phyloP scores from a whole-genome alignment of 305 asterid species.

The Fraxinus paxiana region DNA sequence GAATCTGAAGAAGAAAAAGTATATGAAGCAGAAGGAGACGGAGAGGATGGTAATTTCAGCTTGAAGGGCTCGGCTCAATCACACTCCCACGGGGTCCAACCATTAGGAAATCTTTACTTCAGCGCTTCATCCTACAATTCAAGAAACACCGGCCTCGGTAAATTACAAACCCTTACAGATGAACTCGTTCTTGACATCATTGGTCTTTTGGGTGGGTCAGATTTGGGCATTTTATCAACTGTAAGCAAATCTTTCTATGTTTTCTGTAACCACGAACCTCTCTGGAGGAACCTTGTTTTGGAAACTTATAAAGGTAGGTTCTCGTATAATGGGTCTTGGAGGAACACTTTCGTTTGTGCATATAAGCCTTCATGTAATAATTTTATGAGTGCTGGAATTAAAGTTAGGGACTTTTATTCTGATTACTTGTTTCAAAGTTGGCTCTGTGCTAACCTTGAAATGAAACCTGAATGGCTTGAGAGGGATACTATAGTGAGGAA shows the following conservation, averaged over 20 bases:
- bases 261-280: slow-evolving; percentile 87
- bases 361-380: slow-evolving; percentile 26
- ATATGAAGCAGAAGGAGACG: slow-evolving; percentile 27
- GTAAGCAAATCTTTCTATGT: slow-evolving; percentile 82
- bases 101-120: slow-evolving; percentile 78
- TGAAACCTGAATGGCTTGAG: slow-evolving; percentile 88
- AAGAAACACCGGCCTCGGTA: slow-evolving; percentile 77
- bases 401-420: slow-evolving; percentile 77
- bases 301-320: slow-evolving; percentile 56
- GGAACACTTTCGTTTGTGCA: slow-evolving; percentile 44
- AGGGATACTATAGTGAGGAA: slow-evolving; percentile 77
- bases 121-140: slow-evolving; percentile 55
- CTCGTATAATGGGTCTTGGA: slow-evolving; percentile 67
- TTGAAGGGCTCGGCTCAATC: slow-evolving; percentile 59
- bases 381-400: slow-evolving; percentile 34
- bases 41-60: slow-evolving; percentile 54
- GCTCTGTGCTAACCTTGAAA: slow-evolving; percentile 98
- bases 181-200: slow-evolving; percentile 81
- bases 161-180: slow-evolving; percentile 60
- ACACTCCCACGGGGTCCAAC: slow-evolving; percentile 78
- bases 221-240: slow-evolving; percentile 64
- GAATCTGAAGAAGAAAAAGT: slow-evolving; percentile 28
- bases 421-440: slow-evolving; percentile 97
- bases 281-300: slow-evolving; percentile 82
- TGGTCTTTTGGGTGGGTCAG: slow-evolving; percentile 56